Conservation (phyloP, 2,329 filamentous ascomycete genomes). For the Rachicladosporium sp. region DNA sequence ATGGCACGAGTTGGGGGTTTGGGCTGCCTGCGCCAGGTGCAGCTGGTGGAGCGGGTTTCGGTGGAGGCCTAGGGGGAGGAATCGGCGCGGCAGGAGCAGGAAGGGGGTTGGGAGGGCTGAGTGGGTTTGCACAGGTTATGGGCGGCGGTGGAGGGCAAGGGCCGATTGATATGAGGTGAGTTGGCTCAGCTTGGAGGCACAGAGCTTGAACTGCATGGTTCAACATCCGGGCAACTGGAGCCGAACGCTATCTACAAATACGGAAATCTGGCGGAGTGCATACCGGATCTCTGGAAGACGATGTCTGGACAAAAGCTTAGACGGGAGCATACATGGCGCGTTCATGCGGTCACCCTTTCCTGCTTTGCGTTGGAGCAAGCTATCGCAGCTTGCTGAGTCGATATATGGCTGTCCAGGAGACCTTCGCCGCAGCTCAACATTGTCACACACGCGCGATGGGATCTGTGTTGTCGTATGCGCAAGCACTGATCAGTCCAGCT, state of each 20-base stretch:
- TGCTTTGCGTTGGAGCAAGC: no score
- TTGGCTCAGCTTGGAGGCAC: conserved; percentile 1
- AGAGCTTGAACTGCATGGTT: no score
- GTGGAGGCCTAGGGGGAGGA: conserved; percentile 2
- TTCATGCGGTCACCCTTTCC: no score
- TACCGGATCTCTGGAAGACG: no score
- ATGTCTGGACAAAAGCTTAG: no score
- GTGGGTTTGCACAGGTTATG: conserved; percentile 24
- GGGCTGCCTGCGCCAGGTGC: conserved; percentile 39
- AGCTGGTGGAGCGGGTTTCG: conserved; percentile 5
- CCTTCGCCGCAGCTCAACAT: background rate
- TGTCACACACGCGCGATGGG: background rate
- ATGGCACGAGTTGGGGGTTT: conserved; percentile 46
- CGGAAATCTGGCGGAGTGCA: no score
- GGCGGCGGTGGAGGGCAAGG: conserved; percentile 20
- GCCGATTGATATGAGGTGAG: conserved; percentile 25
- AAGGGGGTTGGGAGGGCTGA: conserved; percentile 10
- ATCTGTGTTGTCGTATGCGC: conserved; percentile 1
- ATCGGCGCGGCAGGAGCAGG: conserved; percentile 6
- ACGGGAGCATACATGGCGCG: no score
- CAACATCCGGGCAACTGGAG: no score
- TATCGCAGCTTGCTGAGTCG: no score
- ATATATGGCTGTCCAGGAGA: no score
- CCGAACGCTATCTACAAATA: no score
- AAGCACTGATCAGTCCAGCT: conserved; percentile 6